phyloP scores from a whole-genome alignment of 192 early-diverging fungal genomes.

The Coemansia sp. region DNA sequence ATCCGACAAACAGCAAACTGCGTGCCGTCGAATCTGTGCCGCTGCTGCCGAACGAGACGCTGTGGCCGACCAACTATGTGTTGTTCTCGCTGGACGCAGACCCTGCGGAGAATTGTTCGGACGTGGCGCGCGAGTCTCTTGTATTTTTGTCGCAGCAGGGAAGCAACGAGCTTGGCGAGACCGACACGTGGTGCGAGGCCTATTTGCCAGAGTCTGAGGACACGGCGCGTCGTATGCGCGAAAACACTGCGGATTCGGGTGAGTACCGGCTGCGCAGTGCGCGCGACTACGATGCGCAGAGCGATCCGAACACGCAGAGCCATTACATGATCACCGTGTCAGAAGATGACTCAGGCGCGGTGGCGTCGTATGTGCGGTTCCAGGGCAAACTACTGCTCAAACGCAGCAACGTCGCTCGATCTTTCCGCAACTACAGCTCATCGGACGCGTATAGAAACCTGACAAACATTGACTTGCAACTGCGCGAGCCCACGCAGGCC shows the following conservation, averaged over 20 bases:
- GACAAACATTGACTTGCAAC: slow-evolving; percentile 36
- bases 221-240: slow-evolving; percentile 15
- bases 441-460: slow-evolving; percentile 25
- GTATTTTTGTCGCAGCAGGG: slow-evolving; percentile 37
- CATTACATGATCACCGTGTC: slow-evolving; percentile 36
- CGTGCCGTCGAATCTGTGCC: slow-evolving; percentile 41
- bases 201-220: slow-evolving; percentile 38
- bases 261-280: slow-evolving; percentile 41
- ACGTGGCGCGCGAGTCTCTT: slow-evolving; percentile 30
- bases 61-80: slow-evolving; percentile 47
- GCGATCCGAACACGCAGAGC: slow-evolving; percentile 19
- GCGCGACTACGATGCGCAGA: slow-evolving; percentile 33
- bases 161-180: slow-evolving; percentile 36
- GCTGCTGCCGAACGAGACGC: slow-evolving; percentile 34
- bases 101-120: slow-evolving; percentile 12
- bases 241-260: slow-evolving; percentile 3
- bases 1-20: slow-evolving; percentile 45
- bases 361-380: slow-evolving; percentile 37
- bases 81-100: slow-evolving; percentile 43
- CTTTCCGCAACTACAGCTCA: slow-evolving; percentile 14
- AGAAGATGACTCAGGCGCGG: background rate
- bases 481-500: slow-evolving; percentile 40
- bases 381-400: slow-evolving; percentile 33
- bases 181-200: slow-evolving; percentile 46
- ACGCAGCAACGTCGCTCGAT: slow-evolving; percentile 24